Evolutionary conservation across 2,329 filamentous ascomycete species (phyloP), one percentile per base, ranked within the genome.

Genomic region (Shiraia bambusicola): DNA sequence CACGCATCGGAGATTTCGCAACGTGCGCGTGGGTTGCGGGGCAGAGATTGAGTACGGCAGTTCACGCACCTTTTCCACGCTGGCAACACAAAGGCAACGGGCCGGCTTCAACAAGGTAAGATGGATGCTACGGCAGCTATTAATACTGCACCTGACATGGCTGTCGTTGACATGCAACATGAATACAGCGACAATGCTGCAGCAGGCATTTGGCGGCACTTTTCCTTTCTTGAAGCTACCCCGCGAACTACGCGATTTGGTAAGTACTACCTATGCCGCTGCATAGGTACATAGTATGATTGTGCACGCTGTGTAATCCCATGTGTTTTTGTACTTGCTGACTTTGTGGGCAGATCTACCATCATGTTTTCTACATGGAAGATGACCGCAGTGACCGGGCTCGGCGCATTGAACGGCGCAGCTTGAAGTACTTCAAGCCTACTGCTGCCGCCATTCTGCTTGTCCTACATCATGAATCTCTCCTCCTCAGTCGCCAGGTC

Each of bases 221-320:
- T 64, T 62, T 34, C 58, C 61, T 6, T 65, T 70, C 35, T 49
- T 69, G 10, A 34, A 42, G 6, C 54, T 70, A 10, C 67, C 67
- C 10, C 55, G 63, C 30, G 67, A 70, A 46, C 55, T 70, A 16
- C 61, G 67, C n/a, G 63, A 70, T 45, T 56, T 63, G 48, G 63
- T 63, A 47, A 13, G 46, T 46, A 19, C n/a, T n/a, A n/a, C n/a
- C n/a, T n/a, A n/a, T n/a, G n/a, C 19, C 14, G 33, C 37, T 22
- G 12, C 13, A 15, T 25, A 10, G 14, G 3, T 22, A n/a, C n/a
- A n/a, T n/a, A n/a, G n/a, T n/a, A 12, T 26, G 10, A 26, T 22
- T 8, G 5, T 27, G 33, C 15, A n/a, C 19, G 9, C 32, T 14
- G 26, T 17, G n/a, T 27, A 26, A 37, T 16, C 6, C 5, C 7